Conservation (phyloP, 2,329 filamentous ascomycete genomes). For the Cordyceps pruinosa region DNA sequence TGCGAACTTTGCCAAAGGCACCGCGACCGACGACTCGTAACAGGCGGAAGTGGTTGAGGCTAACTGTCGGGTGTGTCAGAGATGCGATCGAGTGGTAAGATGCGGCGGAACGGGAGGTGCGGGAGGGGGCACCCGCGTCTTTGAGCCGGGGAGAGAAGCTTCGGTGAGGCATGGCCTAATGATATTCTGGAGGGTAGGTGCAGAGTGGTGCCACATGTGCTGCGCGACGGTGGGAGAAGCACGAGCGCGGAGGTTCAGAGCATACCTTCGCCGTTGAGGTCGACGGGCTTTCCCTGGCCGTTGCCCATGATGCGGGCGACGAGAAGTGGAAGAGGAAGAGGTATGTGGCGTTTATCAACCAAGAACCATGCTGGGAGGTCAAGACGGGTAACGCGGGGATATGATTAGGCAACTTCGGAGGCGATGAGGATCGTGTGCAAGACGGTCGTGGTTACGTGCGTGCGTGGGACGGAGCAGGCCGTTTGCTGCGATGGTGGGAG, state of each 20-base stretch:
- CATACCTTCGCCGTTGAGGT: conserved; percentile 85
- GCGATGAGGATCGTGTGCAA: neutral
- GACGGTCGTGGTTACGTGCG: neutral
- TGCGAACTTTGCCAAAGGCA: conserved; percentile 96
- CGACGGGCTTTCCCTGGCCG: conserved; percentile 86
- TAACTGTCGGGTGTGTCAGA: conserved; percentile 52
- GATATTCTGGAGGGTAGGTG: neutral
- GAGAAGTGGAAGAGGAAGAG: neutral
- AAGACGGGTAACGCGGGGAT: neutral
- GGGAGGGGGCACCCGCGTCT: neutral
- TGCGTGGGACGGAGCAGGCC: neutral
- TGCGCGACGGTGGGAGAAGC: conserved; percentile 1
- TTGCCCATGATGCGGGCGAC: conserved; percentile 65
- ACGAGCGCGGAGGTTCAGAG: conserved; percentile 7
- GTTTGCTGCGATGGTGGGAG: conserved; percentile 1
- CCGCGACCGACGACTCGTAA: conserved; percentile 94
- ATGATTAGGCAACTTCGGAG: neutral
- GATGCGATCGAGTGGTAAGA: conserved; percentile 1
- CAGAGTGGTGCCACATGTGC: neutral
- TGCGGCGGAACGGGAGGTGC: neutral
- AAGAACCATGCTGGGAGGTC: conserved; percentile 5
- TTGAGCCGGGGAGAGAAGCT: neutral
- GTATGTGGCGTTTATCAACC: neutral
- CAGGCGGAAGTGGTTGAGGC: conserved; percentile 93
- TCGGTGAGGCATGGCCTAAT: neutral